phyloP scores from a whole-genome alignment of 345 rosid species.

The Schrenkiella parvula region DNA sequence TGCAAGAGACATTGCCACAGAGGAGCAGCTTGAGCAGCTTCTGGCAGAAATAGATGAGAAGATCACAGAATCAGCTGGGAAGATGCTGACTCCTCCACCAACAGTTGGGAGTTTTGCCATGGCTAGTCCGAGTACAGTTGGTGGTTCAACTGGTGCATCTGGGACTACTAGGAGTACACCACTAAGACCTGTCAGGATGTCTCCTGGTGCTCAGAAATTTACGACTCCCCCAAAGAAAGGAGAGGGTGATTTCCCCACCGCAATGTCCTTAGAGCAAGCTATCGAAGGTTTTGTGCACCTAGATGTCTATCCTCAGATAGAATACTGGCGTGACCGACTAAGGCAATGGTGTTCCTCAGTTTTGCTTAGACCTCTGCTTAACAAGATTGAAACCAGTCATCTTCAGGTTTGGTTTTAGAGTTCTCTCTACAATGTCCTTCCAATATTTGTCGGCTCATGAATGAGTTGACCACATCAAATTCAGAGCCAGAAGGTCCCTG shows the following conservation, averaged over 20 bases:
- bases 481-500: constrained; percentile 31
- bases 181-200: constrained; percentile 87
- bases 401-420: constrained; percentile 49
- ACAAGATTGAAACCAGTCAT: constrained; percentile 83
- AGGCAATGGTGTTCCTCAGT: constrained; percentile 94
- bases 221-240: constrained; percentile 96
- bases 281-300: constrained; percentile 72
- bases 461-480: background rate
- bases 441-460: background rate
- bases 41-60: constrained; percentile 76
- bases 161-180: constrained; percentile 89
- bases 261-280: constrained; percentile 89
- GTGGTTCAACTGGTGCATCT: constrained; percentile 69
- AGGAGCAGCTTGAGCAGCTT: constrained; percentile 84
- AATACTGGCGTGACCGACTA: constrained; percentile 82
- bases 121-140: constrained; percentile 62
- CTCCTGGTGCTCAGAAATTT: constrained; percentile 95
- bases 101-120: constrained; percentile 58
- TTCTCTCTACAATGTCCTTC: background rate
- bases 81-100: constrained; percentile 73
- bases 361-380: constrained; percentile 68
- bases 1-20: constrained; percentile 69
- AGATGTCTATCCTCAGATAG: constrained; percentile 89
- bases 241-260: constrained; percentile 84
- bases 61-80: constrained; percentile 72